Conservation (phyloP, 352 stramenopile species). For the Halophytophthora polymorphica region DNA sequence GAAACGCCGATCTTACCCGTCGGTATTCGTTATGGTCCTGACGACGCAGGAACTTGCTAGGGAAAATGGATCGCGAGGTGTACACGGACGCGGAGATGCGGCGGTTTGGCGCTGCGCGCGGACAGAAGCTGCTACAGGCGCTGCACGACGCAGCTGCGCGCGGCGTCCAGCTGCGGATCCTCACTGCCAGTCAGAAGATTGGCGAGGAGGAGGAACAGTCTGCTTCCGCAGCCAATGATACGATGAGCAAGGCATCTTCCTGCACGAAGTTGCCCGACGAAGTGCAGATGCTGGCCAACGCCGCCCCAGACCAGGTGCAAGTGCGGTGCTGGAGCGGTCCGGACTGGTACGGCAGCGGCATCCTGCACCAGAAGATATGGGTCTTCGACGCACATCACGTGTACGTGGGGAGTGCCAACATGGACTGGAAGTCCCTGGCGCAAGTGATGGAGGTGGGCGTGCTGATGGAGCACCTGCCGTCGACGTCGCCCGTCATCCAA, state of each 20-base stretch:
- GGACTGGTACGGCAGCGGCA: slow-evolving; percentile 74
- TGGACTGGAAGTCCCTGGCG: slow-evolving; percentile 84
- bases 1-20: background rate
- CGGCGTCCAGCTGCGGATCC: slow-evolving; percentile 53
- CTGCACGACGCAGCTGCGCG: slow-evolving; percentile 43
- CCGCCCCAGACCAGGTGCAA: slow-evolving; percentile 29
- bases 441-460: slow-evolving; percentile 87
- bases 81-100: slow-evolving; percentile 58
- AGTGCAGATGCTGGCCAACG: slow-evolving; percentile 40
- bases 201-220: slow-evolving; percentile 9
- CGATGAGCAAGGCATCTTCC: slow-evolving; percentile 19
- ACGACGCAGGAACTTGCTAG: slow-evolving; percentile 47
- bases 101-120: slow-evolving; percentile 55
- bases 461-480: slow-evolving; percentile 44
- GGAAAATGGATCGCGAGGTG: slow-evolving; percentile 43
- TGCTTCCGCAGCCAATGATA: background rate
- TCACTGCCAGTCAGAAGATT: slow-evolving; percentile 32
- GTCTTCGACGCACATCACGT: slow-evolving; percentile 60
- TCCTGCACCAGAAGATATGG: slow-evolving; percentile 85
- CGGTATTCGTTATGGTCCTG: background rate
- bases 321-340: slow-evolving; percentile 59
- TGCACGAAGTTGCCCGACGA: slow-evolving; percentile 49
- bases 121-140: slow-evolving; percentile 46
- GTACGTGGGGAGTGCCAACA: slow-evolving; percentile 82
- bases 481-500: slow-evolving; percentile 29